Percentiles rank a stretch among this genome's conserved stretches.
Conservation (phyloP, 2,329 filamentous ascomycete species). For the Apiospora arundinis region DNA sequence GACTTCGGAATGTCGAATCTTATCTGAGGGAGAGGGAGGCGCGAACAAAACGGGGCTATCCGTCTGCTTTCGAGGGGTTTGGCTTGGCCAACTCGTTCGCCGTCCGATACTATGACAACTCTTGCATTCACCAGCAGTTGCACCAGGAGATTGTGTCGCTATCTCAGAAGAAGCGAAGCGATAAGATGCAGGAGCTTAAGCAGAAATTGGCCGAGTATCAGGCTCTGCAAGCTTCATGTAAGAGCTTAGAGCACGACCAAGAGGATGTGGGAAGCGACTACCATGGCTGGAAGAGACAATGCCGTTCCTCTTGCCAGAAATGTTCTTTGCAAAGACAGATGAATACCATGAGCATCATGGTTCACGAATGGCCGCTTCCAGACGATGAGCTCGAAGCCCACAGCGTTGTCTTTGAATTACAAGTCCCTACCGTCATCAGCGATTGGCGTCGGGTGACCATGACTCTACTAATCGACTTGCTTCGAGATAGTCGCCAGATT, state of each 20-base stretch:
- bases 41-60: background rate
- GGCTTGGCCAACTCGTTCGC: slow-evolving; percentile 20
- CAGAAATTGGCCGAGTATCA: background rate
- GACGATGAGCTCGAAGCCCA: background rate
- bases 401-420: slow-evolving; percentile 20
- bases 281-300: background rate
- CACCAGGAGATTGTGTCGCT: background rate
- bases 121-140: slow-evolving; percentile 8
- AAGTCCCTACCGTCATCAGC: slow-evolving; percentile 19
- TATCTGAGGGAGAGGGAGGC: slow-evolving; percentile 3
- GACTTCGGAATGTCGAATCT: slow-evolving; percentile 5
- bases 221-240: background rate
- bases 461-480: slow-evolving; percentile 20
- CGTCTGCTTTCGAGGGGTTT: slow-evolving; percentile 21
- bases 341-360: slow-evolving; percentile 6
- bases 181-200: slow-evolving; percentile 6
- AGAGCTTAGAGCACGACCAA: background rate
- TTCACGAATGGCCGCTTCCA: slow-evolving; percentile 25
- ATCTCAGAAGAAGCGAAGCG: background rate
- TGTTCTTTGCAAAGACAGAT: background rate
- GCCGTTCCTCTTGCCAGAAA: background rate
- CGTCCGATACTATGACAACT: slow-evolving; percentile 17
- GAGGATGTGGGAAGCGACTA: background rate
- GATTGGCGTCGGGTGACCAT: slow-evolving; percentile 20
- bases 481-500: background rate